These are phyloP conservation scores for Aphanomyces cochlioides DNA, from an alignment of 352 stramenopile genomes.

Conservation along the genomic window DNA sequence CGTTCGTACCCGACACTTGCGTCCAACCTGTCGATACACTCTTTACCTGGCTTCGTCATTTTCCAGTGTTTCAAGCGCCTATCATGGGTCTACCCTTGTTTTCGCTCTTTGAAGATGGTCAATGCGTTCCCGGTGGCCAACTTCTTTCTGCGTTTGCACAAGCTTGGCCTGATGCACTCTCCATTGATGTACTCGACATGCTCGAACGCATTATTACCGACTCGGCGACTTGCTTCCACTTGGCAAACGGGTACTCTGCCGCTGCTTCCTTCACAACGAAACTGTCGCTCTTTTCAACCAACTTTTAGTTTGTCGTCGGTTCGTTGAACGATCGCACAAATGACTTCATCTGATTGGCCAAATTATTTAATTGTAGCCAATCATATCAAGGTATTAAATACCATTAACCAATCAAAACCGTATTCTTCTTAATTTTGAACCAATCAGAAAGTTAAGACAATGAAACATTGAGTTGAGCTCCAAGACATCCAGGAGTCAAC, in stretches of 20 bases:
- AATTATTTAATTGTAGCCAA: neutral
- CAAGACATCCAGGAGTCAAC: too few species aligned
- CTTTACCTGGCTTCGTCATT: neutral
- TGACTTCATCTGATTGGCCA: neutral
- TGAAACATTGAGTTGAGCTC: neutral
- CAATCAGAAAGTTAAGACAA: too few species aligned
- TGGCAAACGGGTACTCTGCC: constrained; percentile 4
- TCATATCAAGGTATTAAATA: neutral
- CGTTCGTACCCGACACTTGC: neutral
- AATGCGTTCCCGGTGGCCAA: neutral
- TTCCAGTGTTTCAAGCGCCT: neutral
- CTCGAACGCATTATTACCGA: neutral
- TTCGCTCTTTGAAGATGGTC: neutral
- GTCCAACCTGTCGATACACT: neutral
- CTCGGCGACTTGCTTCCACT: neutral
- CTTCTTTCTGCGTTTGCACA: neutral
- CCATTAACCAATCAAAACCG: too few species aligned
- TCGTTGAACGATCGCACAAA: neutral
- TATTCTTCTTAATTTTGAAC: too few species aligned
- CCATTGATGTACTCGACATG: neutral
- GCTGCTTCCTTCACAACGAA: neutral
- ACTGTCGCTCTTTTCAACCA: neutral
- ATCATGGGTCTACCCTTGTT: neutral
- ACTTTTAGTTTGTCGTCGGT: neutral
- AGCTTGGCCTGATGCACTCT: neutral